Evolutionary conservation across 176 grass and related monocot species (phyloP).

Genomic region (Paspalum vaginatum): DNA sequence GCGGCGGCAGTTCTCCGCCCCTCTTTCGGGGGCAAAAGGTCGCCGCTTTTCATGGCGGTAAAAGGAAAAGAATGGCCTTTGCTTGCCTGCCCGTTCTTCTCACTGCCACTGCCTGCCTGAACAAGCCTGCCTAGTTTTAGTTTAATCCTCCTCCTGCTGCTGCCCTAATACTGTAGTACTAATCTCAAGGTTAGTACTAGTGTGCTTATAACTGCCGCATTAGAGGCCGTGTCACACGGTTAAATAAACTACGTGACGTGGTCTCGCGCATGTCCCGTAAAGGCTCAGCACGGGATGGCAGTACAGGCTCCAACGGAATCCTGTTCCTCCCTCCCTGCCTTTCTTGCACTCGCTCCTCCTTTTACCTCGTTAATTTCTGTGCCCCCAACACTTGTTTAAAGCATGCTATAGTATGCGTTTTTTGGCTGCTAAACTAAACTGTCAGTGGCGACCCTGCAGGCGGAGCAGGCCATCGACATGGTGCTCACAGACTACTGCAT

Average conservation of each 20-base stretch:
- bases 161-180: neutral
- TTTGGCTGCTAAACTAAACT: neutral
- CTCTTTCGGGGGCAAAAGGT: conserved; percentile 47
- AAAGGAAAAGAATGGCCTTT: neutral
- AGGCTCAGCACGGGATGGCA: neutral
- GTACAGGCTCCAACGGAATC: neutral
- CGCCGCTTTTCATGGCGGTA: conserved; percentile 40
- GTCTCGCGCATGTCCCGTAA: neutral
- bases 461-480: conserved; percentile 88
- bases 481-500: conserved; percentile 98
- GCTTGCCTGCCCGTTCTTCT: neutral
- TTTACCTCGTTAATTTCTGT: neutral
- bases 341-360: neutral
- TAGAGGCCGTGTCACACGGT: neutral
- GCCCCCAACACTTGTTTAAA: neutral
- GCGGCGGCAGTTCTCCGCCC: conserved; percentile 29
- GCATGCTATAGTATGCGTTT: neutral
- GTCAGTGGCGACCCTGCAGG: neutral
- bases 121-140: conserved; percentile 18
- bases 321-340: neutral
- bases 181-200: neutral
- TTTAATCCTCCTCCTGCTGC: neutral
- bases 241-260: neutral
- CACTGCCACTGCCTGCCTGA: neutral
- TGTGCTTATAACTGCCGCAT: neutral